A percentile compares a stretch with the other conserved stretches of the same genome.
Conservation (phyloP, 2,329 filamentous ascomycete genomes). For the Beauveria caledonica region DNA sequence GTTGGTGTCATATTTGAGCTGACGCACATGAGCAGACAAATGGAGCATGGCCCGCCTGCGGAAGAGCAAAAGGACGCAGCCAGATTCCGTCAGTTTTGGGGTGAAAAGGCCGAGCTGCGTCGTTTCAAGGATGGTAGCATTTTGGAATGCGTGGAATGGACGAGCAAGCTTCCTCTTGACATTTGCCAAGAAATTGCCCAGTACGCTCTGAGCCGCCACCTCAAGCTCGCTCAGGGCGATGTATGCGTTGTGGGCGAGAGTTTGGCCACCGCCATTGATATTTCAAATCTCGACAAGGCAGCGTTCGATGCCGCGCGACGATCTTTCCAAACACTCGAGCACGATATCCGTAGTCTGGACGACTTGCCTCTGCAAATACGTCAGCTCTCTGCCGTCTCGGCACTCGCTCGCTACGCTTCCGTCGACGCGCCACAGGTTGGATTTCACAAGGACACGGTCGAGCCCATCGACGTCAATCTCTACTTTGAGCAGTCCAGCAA, state of each 20-base stretch:
- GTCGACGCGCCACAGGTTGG: slow-evolving; percentile 34
- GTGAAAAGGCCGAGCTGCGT: slow-evolving; percentile 82
- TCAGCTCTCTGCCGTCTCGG: slow-evolving; percentile 65
- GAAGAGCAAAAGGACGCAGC: slow-evolving; percentile 78
- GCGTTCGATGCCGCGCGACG: slow-evolving; percentile 62
- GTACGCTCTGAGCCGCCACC: slow-evolving; percentile 62
- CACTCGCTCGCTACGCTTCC: slow-evolving; percentile 68
- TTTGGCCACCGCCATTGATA: slow-evolving; percentile 39
- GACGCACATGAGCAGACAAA: slow-evolving; percentile 61
- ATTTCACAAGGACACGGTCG: slow-evolving; percentile 34
- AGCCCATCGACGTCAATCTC: slow-evolving; percentile 69
- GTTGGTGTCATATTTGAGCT: slow-evolving; percentile 68
- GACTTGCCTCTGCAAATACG: slow-evolving; percentile 82
- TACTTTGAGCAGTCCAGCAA: slow-evolving; percentile 89
- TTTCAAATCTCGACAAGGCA: slow-evolving; percentile 40
- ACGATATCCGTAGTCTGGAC: slow-evolving; percentile 67
- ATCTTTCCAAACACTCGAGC: slow-evolving; percentile 66
- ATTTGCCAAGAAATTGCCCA: slow-evolving; percentile 73
- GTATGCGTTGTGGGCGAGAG: slow-evolving; percentile 43
- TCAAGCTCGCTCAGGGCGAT: slow-evolving; percentile 50
- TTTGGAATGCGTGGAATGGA: slow-evolving; percentile 85
- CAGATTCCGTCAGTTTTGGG: slow-evolving; percentile 87
- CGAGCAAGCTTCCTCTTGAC: slow-evolving; percentile 50
- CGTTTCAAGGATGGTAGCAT: slow-evolving; percentile 95
- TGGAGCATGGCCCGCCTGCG: slow-evolving; percentile 81